Evolutionary conservation across 495 filamentous ascomycete species (phyloP).

Genomic region (Annulohypoxylon bovei): DNA sequence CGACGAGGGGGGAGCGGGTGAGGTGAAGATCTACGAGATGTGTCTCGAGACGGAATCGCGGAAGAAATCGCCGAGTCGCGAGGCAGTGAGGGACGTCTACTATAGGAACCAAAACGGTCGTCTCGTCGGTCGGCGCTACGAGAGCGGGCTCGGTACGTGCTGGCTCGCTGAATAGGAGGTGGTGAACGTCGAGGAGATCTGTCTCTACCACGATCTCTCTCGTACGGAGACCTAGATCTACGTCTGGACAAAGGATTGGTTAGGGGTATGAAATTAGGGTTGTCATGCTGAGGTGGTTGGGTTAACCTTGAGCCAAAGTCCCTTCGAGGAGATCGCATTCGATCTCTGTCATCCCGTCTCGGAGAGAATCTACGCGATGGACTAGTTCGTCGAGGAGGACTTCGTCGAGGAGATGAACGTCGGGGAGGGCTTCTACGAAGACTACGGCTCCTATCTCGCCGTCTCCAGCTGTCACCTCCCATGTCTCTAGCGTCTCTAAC

Average conservation of each 20-base stretch:
- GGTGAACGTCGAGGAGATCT: conserved; percentile 54
- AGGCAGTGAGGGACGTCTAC: conserved; percentile 53
- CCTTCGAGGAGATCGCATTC: conserved; percentile 48
- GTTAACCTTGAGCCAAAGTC: conserved; percentile 46
- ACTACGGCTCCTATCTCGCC: conserved; percentile 51
- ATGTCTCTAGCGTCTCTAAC: conserved; percentile 35
- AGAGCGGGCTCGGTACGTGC: conserved; percentile 55
- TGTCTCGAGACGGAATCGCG: conserved; percentile 55
- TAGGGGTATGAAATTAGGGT: conserved; percentile 43
- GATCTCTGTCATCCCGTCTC: conserved; percentile 51
- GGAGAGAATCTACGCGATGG: conserved; percentile 56
- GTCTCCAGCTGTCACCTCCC: conserved; percentile 54
- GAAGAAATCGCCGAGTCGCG: conserved; percentile 57
- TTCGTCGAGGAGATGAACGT: conserved; percentile 50
- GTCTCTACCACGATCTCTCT: conserved; percentile 54
- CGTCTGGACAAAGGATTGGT: conserved; percentile 47
- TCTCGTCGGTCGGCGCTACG: conserved; percentile 57
- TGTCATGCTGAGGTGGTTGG: conserved; percentile 35
- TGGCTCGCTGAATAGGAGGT: conserved; percentile 46
- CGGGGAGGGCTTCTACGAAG: conserved; percentile 47
- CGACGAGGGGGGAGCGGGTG: conserved; percentile 52
- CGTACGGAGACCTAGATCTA: conserved; percentile 59
- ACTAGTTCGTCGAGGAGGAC: conserved; percentile 47
- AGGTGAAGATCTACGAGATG: conserved; percentile 55
- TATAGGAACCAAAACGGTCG: conserved; percentile 52